Conservation (phyloP, 129 eudicot genomes). For the Pittosporum tobira region DNA sequence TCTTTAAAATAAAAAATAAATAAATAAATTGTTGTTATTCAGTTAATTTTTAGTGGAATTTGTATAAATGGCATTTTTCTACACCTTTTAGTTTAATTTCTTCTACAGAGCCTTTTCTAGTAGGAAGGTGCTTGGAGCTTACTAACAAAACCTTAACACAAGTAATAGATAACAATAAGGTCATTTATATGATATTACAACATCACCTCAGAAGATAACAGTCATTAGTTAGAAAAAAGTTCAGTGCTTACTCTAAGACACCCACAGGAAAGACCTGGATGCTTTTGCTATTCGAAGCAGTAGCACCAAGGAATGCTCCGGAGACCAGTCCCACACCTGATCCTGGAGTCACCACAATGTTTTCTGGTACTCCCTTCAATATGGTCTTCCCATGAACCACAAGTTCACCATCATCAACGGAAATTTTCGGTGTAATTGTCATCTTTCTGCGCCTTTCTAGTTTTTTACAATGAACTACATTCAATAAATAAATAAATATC, state of each 20-base stretch:
- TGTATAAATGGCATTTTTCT: no score
- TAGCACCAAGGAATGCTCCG: constrained; percentile 90
- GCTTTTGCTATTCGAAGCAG: constrained; percentile 58
- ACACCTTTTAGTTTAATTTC: no score
- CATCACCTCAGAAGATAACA: background rate
- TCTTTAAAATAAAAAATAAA: no score
- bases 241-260: constrained; percentile 52
- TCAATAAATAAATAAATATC: background rate
- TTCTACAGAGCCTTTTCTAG: no score
- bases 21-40: no score
- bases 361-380: constrained; percentile 69
- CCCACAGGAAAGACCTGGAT: constrained; percentile 89
- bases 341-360: constrained; percentile 75
- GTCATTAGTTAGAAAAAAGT: background rate
- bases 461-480: constrained; percentile 29
- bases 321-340: constrained; percentile 54
- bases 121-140: no score
- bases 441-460: constrained; percentile 27
- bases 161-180: no score
- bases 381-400: constrained; percentile 91
- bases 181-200: no score
- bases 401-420: constrained; percentile 64
- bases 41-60: no score
- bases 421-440: constrained; percentile 91
- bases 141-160: no score